Evolutionary conservation across 768 basidiomycete genomes (phyloP), one percentile per base, ranked within the genome.

Genomic region (Leccinum truebloodii): DNA sequence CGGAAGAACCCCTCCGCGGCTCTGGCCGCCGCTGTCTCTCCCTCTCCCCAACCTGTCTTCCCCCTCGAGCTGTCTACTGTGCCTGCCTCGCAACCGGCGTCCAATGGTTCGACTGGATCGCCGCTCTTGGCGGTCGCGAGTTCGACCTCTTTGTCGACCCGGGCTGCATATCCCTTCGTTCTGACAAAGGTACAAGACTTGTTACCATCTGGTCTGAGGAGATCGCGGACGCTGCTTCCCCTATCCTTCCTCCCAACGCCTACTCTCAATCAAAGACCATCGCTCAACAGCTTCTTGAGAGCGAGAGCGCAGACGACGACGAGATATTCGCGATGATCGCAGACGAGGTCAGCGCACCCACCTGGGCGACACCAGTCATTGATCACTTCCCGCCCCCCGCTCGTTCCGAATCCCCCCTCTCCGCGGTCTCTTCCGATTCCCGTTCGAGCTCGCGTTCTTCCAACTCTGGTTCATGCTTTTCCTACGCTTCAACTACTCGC

Each of bases 111-210:
- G 85, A 89, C 70, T 93, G 91, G 91, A 89, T 91, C 57, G 66
- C 80, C 51, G 77, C 82, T 59, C 83, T 92, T 51, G 89, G 90
- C 12, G 81, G 83, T 64, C 75, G 77, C 59, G 87, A 89, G 75
- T 86, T 92, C 69, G 90, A 92, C 73, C 81, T 93, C 61, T 88
- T 89, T 74, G 82, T 91, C 66, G 88, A 92, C 72, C 91, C 91
- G 63, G 90, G 89, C 62, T 86, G 83, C 71, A 83, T 93, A 64
- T 87, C 87, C 60, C 76, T 90, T 63, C 88, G 88, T 61, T 79
- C 81, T 69, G 80, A 79, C 55, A 78, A 71, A 60, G 68, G 71
- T 30, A 72, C 77, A 58, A 79, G 81, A 68, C 78, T 84, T 58
- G 71, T 84, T 68, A 88, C 84, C 55, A 70, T 92, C 67, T 92